Percentiles rank a stretch among this genome's conserved stretches.
Evolutionary conservation across 257 asterid genomes (phyloP).

Genomic region (Lantana camara): DNA sequence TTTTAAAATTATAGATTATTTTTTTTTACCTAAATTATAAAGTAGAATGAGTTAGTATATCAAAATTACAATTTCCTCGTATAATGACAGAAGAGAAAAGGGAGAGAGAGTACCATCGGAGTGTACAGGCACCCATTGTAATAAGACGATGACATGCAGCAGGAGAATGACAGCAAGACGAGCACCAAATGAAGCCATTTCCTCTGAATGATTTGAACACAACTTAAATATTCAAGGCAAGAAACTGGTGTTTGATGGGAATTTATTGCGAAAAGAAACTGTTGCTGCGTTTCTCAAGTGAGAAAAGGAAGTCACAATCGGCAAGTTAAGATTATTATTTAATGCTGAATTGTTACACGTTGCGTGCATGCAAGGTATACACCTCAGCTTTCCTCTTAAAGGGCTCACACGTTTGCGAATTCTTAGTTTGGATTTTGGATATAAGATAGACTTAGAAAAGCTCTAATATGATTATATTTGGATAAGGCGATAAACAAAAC

Average conservation of each 20-base stretch:
- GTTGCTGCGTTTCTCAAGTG: not conserved
- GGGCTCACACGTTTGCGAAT: constrained; percentile 13
- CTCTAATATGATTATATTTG: too few species aligned
- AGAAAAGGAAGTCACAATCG: not conserved
- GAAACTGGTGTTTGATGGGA: not conserved
- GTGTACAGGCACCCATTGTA: constrained; percentile 27
- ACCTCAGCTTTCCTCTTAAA: constrained; percentile 5
- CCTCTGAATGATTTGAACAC: too few species aligned
- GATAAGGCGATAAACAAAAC: too few species aligned
- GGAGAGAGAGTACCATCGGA: constrained; percentile 40
- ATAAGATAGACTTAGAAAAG: too few species aligned
- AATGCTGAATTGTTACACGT: constrained; percentile 35
- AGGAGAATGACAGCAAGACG: constrained; percentile 27
- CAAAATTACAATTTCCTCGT: too few species aligned
- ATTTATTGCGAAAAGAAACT: not conserved
- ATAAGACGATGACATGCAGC: constrained; percentile 35
- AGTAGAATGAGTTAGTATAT: too few species aligned
- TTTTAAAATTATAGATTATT: too few species aligned
- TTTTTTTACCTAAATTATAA: too few species aligned
- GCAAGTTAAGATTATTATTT: not conserved
- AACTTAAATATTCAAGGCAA: not conserved
- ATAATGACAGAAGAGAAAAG: not conserved
- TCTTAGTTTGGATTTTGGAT: too few species aligned
- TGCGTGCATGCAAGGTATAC: constrained; percentile 44
- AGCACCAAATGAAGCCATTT: constrained; percentile 32